phyloP scores from a whole-genome alignment of 2,329 filamentous ascomycete species.

The Tolypocladium ophioglossoides region DNA sequence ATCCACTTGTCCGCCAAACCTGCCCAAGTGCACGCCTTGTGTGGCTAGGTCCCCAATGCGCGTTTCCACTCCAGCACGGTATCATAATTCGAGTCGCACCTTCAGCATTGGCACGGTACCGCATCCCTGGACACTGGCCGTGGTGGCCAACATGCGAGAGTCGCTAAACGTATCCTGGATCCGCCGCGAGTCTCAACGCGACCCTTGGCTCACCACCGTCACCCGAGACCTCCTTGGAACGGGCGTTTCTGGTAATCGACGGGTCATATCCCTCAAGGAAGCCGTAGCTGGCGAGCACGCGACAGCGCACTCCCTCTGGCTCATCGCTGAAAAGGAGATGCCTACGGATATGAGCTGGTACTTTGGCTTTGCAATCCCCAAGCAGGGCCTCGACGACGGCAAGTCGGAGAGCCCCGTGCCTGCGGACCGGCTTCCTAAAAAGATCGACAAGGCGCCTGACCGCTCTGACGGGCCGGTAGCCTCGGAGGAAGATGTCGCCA shows the following conservation, averaged over 20 bases:
- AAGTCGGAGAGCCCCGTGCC: conserved; percentile 13
- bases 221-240: conserved; percentile 60
- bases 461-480: conserved; percentile 38
- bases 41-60: conserved; percentile 49
- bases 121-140: conserved; percentile 77
- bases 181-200: conserved; percentile 57
- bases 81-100: conserved; percentile 58
- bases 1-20: conserved; percentile 74
- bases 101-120: conserved; percentile 85
- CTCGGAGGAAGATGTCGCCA: conserved; percentile 38
- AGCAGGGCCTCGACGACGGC: conserved; percentile 33
- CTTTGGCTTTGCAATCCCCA: conserved; percentile 75
- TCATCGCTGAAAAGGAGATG: conserved; percentile 57
- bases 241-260: conserved; percentile 47
- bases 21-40: conserved; percentile 64
- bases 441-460: conserved; percentile 13
- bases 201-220: conserved; percentile 65
- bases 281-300: conserved; percentile 61
- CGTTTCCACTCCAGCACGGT: conserved; percentile 55
- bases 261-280: conserved; percentile 70
- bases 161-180: conserved; percentile 54
- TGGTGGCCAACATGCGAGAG: conserved; percentile 52
- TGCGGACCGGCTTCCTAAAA: conserved; percentile 10
- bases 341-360: conserved; percentile 76
- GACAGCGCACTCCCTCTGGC: conserved; percentile 62